Base-by-base conservation (phyloP, 2,329 filamentous ascomycete species). In the Knufia fluminis region DNA sequence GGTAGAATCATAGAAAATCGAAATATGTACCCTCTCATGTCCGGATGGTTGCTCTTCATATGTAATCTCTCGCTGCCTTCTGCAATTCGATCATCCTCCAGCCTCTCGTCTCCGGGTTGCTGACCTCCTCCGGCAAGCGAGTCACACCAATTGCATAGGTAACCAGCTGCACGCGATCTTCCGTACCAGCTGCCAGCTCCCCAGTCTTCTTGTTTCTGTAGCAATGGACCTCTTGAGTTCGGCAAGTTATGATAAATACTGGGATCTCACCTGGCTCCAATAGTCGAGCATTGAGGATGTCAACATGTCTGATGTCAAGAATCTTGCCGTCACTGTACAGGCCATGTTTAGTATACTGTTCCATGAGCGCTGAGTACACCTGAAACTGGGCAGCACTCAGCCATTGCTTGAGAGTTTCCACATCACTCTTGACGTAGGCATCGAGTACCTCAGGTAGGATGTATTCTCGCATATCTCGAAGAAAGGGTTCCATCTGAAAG, bases 61-160 rank as follows among this genome's bases (percentile, higher is more conserved):
- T 82, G 61, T 85, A 97, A 71, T 98, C 92, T 62, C 92, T 81
- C 49, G 86, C 91, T 67, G 88, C 94, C 82, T 98, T 98, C 70
- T 98, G 92, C 74, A 98, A 81, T 73, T 98, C 92, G 64, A 98
- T 97, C 67, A 98, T 74, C 62, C 91, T 83, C 92, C 92, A 98
- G 26, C 92, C 92, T 63, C 90, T 79, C 9, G 92, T 98, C 72
- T 98, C 92, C 1, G 89, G 86, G 68, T 98, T 97, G 74, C 83
- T 91, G 59, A 97, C 91, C 60, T 98, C 92, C 65, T 98, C 92
- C 1, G 92, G 83, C 52, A 94, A 82, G 57, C 92, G 78, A 2
- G 92, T 98, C 53, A 98, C 85, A 60, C 92, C 92, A 59, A 98
- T 97, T 55, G 91, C 92, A 64, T 98, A 98, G 1, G 92, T 97